Conservation (phyloP, 1,284 basidiomycete genomes). For the Cryptococcus sp. region DNA sequence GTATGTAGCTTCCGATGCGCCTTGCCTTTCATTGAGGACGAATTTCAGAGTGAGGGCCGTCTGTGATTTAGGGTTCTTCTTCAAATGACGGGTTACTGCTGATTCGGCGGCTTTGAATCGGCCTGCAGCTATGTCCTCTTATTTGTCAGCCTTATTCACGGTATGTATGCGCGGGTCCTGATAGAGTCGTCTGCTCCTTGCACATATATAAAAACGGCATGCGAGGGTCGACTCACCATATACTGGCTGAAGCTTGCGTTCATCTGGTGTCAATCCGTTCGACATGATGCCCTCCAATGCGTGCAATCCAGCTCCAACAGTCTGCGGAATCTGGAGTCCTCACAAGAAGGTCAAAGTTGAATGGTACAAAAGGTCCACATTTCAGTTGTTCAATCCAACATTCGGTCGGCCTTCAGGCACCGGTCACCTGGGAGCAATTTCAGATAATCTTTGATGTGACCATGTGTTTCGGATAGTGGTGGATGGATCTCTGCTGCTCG, state of each 20-base stretch:
- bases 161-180: neutral
- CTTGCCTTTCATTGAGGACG: constrained; percentile 23
- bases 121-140: constrained; percentile 31
- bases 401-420: no score
- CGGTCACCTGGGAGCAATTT: no score
- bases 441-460: no score
- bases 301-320: no score
- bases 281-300: no score
- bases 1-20: constrained; percentile 15
- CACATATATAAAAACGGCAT: neutral
- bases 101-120: constrained; percentile 24
- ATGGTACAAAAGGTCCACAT: no score
- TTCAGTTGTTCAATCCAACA: no score
- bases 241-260: constrained; percentile 36
- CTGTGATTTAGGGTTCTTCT: constrained; percentile 41
- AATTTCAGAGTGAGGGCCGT: constrained; percentile 38
- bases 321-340: no score
- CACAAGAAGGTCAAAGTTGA: no score
- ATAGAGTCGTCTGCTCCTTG: neutral
- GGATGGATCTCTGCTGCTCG: no score
- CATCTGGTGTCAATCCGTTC: constrained; percentile 31
- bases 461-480: no score
- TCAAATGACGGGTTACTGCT: constrained; percentile 26
- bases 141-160: neutral
- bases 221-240: constrained; percentile 27